Percentiles rank a stretch among this genome's conserved stretches.
These are phyloP conservation scores for Exophiala mesophila DNA, from an alignment of 2,329 filamentous ascomycete species.

Conservation along the genomic window DNA sequence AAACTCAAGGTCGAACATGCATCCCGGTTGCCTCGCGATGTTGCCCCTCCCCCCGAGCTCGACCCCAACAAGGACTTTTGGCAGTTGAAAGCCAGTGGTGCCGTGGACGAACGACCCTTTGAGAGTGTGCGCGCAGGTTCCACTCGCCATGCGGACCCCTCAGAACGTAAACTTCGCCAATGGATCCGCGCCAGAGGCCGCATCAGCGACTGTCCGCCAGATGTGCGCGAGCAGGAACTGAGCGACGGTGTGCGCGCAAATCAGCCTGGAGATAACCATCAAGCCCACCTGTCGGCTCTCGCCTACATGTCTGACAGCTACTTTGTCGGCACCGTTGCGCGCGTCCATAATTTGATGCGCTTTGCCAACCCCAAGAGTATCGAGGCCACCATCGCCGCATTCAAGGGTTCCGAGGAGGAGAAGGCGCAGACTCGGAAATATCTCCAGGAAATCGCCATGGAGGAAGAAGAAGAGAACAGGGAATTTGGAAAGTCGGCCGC, in stretches of 20 bases:
- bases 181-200: conserved; percentile 36
- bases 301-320: conserved; percentile 91
- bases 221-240: conserved; percentile 24
- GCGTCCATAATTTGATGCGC: conserved; percentile 75
- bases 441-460: conserved; percentile 39
- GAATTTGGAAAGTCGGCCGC: conserved; percentile 23
- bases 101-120: conserved; percentile 26
- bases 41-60: conserved; percentile 33
- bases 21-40: conserved; percentile 49
- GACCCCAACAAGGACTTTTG: conserved; percentile 3
- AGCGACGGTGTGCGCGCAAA: conserved; percentile 10
- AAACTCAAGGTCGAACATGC: conserved; percentile 59
- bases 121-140: conserved; percentile 46
- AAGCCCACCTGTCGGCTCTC: conserved; percentile 61
- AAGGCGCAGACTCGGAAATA: conserved; percentile 36
- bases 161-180: conserved; percentile 63
- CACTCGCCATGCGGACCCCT: conserved; percentile 38
- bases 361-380: conserved; percentile 53
- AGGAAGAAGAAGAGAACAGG: conserved; percentile 38
- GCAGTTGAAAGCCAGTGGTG: conserved; percentile 1
- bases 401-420: conserved; percentile 42
- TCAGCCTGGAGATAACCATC: conserved; percentile 24
- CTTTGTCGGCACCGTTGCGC: conserved; percentile 84
- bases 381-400: conserved; percentile 34
- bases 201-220: conserved; percentile 26